phyloP scores from a whole-genome alignment of 257 asterid species.

The Parsonsia alboflavescens region DNA sequence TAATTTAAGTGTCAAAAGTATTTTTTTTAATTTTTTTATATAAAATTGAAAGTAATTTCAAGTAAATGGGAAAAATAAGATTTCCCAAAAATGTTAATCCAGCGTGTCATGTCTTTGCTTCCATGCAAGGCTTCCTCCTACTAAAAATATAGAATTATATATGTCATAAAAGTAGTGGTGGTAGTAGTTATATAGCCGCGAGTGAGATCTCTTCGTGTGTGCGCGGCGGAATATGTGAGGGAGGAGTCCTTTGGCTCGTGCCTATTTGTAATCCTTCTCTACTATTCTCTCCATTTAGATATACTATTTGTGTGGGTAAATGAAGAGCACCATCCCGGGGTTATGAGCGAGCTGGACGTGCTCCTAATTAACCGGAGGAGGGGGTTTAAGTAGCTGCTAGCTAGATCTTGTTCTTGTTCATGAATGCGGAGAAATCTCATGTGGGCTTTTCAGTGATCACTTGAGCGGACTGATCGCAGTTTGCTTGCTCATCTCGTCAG shows the following conservation, averaged over 20 bases:
- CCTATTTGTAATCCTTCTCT: constrained; percentile 21
- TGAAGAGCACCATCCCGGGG: constrained; percentile 14
- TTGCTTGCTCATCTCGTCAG: background rate
- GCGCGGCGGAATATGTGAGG: background rate
- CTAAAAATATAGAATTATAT: constrained; percentile 2
- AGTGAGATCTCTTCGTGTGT: background rate
- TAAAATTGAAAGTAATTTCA: background rate
- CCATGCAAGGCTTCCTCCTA: constrained; percentile 52
- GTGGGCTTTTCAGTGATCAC: background rate
- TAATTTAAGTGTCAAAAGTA: too few relatives aligned
- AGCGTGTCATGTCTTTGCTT: constrained; percentile 39
- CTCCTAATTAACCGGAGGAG: background rate
- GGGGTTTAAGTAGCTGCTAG: background rate
- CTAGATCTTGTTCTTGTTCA: constrained; percentile 24
- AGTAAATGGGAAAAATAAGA: too few relatives aligned
- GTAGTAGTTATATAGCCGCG: constrained; percentile 5
- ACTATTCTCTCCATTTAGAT: constrained; percentile 28
- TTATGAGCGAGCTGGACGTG: constrained; percentile 5
- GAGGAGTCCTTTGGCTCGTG: constrained; percentile 5
- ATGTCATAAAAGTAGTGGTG: background rate
- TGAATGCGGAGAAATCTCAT: constrained; percentile 4
- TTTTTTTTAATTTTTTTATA: too few relatives aligned
- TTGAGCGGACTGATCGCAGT: background rate
- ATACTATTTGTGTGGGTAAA: constrained; percentile 17
- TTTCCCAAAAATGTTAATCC: background rate